Conservation (phyloP, 352 stramenopile genomes). For the Phytophthora agathidicida region DNA sequence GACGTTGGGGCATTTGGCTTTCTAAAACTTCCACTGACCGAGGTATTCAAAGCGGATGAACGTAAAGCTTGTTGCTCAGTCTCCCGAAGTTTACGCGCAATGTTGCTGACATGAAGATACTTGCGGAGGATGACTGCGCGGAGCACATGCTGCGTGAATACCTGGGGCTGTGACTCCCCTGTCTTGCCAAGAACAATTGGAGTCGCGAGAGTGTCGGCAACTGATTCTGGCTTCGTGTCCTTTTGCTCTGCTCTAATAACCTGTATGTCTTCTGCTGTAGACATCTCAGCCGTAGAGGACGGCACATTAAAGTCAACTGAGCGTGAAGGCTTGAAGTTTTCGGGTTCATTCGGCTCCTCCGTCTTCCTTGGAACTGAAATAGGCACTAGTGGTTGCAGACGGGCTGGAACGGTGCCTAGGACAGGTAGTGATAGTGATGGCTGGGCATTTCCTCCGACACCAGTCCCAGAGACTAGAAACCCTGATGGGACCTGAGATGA, state of each 20-base stretch:
- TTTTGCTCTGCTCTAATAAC: not conserved
- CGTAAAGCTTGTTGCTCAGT: slow-evolving; percentile 58
- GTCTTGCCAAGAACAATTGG: slow-evolving; percentile 49
- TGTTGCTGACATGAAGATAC: slow-evolving; percentile 68
- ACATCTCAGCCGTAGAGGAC: not conserved
- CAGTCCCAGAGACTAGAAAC: not conserved
- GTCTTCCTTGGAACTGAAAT: not conserved
- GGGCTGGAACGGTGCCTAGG: not conserved
- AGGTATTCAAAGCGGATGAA: slow-evolving; percentile 26
- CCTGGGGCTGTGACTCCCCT: slow-evolving; percentile 30
- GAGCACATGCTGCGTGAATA: slow-evolving; percentile 64
- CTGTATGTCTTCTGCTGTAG: not conserved
- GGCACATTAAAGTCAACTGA: not conserved
- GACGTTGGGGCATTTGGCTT: slow-evolving; percentile 3
- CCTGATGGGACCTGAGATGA: not conserved
- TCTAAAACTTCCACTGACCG: slow-evolving; percentile 5
- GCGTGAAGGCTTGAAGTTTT: not conserved
- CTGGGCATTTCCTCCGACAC: not conserved
- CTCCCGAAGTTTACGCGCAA: slow-evolving; percentile 69
- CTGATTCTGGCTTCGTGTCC: slow-evolving; percentile 1
- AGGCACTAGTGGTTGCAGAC: slow-evolving; percentile 15
- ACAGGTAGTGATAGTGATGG: slow-evolving; percentile 2
- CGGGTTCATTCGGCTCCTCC: not conserved
- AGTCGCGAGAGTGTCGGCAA: slow-evolving; percentile 29
- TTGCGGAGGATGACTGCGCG: slow-evolving; percentile 68